Evolutionary conservation across 176 grass and related monocot genomes (phyloP), one percentile per base, ranked within the genome.

Genomic region (Oryza officinalis): DNA sequence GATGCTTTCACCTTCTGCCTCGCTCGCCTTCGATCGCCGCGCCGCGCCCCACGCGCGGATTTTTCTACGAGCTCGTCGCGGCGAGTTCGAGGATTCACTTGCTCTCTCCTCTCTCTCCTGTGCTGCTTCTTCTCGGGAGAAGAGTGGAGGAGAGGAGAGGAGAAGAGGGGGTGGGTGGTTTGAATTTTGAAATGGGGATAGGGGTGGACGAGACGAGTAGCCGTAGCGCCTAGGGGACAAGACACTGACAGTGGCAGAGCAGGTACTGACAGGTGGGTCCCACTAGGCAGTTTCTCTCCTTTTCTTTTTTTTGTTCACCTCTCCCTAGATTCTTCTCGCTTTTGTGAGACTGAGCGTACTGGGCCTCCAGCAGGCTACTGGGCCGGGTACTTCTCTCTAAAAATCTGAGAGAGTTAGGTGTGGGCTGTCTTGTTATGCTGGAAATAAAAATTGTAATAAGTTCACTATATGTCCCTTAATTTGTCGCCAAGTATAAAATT

Each of bases 151-250:
- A 7, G 31, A 28, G 27, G 3, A 7, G 20, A 0, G 5, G 71
- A 27, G 4, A 10, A 23, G 3, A 28, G 7, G 5, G 40, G 3
- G 22, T 10, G 45, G 0, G 72, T 65, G 32, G 38, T 90, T 86
- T 83, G 84, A 90, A 90, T 86, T 90, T 90, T 69, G 88, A 90
- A 90, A 83, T 66, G 15, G 68, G 68, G 26, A 20, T 3, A 10
- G 67, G 30, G 15, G 68, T 10, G 46, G 33, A 35, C 33, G 33
- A 35, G 18, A 70, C 30, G 35, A n/a, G 83, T 86, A 86, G 88
- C 88, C 88, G 88, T 90, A 86, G 83, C 70, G 1, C 50, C 54
- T 47, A 50, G 41, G 31, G 52, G 43, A 18, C 75, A 83, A 9
- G 27, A 35, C 33, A 35, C 5, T 35, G 2, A 17, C 44, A 26